phyloP scores from a whole-genome alignment of 2,329 filamentous ascomycete species.

The Fusarium aywerte region DNA sequence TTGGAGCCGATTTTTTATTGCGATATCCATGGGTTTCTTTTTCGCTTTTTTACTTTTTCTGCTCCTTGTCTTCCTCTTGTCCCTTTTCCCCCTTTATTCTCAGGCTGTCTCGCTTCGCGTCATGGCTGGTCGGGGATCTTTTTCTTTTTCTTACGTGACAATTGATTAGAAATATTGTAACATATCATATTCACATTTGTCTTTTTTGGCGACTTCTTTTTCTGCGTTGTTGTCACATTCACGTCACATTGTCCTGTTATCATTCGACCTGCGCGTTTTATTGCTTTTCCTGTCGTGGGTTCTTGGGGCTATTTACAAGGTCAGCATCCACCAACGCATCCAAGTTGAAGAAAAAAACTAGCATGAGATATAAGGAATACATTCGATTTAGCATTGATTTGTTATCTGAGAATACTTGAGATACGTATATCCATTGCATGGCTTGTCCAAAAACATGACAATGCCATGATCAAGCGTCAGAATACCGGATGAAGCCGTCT shows the following conservation, averaged over 20 bases:
- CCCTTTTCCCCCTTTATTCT: background rate
- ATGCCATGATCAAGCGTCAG: background rate
- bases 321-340: slow-evolving; percentile 28
- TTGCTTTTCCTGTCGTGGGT: slow-evolving; percentile 10
- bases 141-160: background rate
- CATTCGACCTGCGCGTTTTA: slow-evolving; percentile 1
- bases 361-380: background rate
- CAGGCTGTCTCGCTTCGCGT: background rate
- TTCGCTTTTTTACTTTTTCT: background rate
- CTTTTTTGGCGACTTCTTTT: background rate
- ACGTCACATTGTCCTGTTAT: background rate
- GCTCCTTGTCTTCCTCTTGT: background rate
- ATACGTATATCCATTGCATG: no score
- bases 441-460: background rate
- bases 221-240: background rate
- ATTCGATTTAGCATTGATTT: background rate
- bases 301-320: slow-evolving; percentile 14
- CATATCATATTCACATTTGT: slow-evolving; percentile 5
- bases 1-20: slow-evolving; percentile 22
- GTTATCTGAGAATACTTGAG: background rate
- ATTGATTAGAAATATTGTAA: slow-evolving; percentile 9
- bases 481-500: background rate
- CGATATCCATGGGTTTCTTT: slow-evolving; percentile 32
- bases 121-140: background rate
- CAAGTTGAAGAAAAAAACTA: slow-evolving; percentile 1